Conservation (phyloP, 106 monocot genomes). For the Dendrobium huoshanense region DNA sequence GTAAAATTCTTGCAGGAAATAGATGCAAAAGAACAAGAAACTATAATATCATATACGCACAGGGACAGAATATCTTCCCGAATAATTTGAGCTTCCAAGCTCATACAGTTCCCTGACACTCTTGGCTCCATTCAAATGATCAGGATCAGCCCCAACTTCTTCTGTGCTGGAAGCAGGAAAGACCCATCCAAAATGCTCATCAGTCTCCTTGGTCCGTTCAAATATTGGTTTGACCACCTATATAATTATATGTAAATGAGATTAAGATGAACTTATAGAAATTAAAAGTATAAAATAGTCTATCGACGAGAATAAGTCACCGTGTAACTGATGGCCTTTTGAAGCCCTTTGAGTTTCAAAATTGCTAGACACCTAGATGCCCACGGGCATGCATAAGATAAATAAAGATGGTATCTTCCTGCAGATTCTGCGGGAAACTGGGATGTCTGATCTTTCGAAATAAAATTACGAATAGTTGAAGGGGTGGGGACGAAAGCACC, state of each 20-base stretch:
- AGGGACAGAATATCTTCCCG: conserved; percentile 91
- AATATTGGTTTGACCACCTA: conserved; percentile 83
- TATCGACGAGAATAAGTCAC: conserved; percentile 15
- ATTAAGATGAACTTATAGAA: not conserved
- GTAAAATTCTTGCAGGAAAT: not conserved
- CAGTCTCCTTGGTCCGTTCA: conserved; percentile 79
- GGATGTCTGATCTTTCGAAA: conserved; percentile 53
- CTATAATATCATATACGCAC: conserved; percentile 30
- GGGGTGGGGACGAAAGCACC: conserved; percentile 74
- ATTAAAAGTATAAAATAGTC: not conserved
- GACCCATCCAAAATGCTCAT: conserved; percentile 89
- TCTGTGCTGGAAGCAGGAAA: conserved; percentile 55
- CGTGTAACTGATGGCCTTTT: conserved; percentile 61
- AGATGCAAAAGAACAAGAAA: not conserved
- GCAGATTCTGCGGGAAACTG: conserved; percentile 84
- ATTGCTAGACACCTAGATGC: conserved; percentile 78
- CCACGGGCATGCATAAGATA: conserved; percentile 97
- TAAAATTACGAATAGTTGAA: conserved; percentile 65
- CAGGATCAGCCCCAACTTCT: conserved; percentile 72
- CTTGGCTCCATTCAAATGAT: conserved; percentile 66
- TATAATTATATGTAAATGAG: not conserved
- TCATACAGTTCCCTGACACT: conserved; percentile 80
- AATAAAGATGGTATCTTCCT: conserved; percentile 92
- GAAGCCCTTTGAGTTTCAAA: conserved; percentile 83
- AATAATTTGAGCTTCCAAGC: conserved; percentile 70